These are phyloP conservation scores for Chytridiales sp. DNA, from an alignment of 371 early-diverging fungal genomes.

Conservation along the genomic window DNA sequence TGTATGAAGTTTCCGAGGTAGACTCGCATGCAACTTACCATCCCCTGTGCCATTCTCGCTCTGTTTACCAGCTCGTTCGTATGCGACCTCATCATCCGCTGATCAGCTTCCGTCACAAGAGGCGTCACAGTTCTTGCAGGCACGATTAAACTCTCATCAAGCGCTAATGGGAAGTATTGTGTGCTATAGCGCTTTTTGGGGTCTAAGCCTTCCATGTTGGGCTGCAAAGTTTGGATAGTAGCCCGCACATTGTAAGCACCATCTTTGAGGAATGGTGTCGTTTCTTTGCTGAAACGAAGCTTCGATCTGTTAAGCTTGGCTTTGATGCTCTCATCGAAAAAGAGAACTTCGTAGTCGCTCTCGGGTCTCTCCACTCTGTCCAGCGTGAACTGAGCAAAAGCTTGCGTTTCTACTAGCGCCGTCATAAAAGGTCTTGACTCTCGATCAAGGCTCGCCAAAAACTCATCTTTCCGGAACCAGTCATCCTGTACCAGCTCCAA, in stretches of 20 bases:
- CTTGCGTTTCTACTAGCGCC: conserved; percentile 67
- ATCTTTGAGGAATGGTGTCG: conserved; percentile 72
- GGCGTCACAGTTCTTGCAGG: conserved; percentile 36
- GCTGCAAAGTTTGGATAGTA: conserved; percentile 28
- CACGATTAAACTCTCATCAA: conserved; percentile 25
- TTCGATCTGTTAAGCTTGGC: conserved; percentile 77
- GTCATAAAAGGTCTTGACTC: conserved; percentile 67
- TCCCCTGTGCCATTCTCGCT: conserved; percentile 30
- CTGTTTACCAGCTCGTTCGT: conserved; percentile 49
- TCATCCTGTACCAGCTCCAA: conserved; percentile 36
- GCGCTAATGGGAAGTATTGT: conserved; percentile 26
- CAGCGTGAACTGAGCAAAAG: conserved; percentile 78
- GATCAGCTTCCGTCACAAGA: conserved; percentile 45
- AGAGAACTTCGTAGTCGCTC: conserved; percentile 70
- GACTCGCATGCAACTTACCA: conserved; percentile 24
- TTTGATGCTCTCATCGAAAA: conserved; percentile 81
- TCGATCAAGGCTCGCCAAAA: conserved; percentile 63
- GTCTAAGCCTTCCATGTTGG: conserved; percentile 34
- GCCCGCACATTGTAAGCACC: conserved; percentile 36
- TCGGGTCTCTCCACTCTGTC: conserved; percentile 66
- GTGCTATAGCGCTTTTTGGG: conserved; percentile 17
- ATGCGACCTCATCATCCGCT: conserved; percentile 49
- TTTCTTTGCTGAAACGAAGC: conserved; percentile 71
- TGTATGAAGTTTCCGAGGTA: no score
- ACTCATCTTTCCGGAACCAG: conserved; percentile 64